phyloP scores from a whole-genome alignment of 208 protist genomes.

The Leishmania amazonensis region DNA sequence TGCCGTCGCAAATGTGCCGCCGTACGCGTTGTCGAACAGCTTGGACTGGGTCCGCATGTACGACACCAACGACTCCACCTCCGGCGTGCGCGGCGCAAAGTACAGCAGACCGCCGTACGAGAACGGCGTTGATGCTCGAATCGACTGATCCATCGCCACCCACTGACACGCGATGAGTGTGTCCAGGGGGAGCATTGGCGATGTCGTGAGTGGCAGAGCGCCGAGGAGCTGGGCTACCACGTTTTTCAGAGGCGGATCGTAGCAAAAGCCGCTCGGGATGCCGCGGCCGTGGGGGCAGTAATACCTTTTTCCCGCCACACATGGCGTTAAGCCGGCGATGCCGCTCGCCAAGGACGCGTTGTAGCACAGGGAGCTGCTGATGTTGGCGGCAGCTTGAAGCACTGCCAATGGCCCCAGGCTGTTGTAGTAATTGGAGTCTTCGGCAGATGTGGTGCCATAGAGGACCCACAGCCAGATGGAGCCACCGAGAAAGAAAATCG shows the following conservation, averaged over 20 bases:
- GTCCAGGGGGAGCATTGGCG: slow-evolving; percentile 41
- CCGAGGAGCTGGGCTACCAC: background rate
- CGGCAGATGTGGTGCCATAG: no score
- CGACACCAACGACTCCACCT: slow-evolving; percentile 35
- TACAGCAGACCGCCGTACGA: slow-evolving; percentile 45
- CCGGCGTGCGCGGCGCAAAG: slow-evolving; percentile 42
- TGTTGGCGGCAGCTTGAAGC: no score
- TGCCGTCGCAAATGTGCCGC: slow-evolving; percentile 29
- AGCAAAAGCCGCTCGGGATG: slow-evolving; percentile 33
- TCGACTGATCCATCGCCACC: slow-evolving; percentile 28
- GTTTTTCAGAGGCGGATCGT: slow-evolving; percentile 4
- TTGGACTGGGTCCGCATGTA: slow-evolving; percentile 26
- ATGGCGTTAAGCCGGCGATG: slow-evolving; percentile 19
- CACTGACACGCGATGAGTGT: slow-evolving; percentile 58
- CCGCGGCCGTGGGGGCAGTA: slow-evolving; percentile 34
- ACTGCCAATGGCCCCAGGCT: no score
- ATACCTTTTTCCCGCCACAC: background rate
- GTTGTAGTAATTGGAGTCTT: no score
- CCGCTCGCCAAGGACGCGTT: slow-evolving; percentile 1
- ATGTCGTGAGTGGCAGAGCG: background rate
- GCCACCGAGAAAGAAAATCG: no score
- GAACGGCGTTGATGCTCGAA: slow-evolving; percentile 11
- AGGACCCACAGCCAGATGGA: no score
- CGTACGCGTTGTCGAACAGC: slow-evolving; percentile 52
- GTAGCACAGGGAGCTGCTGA: slow-evolving; percentile 6